Evolutionary conservation across 441 rosid genomes (phyloP), one percentile per base, ranked within the genome.

Genomic region (Populus trichocarpa): DNA sequence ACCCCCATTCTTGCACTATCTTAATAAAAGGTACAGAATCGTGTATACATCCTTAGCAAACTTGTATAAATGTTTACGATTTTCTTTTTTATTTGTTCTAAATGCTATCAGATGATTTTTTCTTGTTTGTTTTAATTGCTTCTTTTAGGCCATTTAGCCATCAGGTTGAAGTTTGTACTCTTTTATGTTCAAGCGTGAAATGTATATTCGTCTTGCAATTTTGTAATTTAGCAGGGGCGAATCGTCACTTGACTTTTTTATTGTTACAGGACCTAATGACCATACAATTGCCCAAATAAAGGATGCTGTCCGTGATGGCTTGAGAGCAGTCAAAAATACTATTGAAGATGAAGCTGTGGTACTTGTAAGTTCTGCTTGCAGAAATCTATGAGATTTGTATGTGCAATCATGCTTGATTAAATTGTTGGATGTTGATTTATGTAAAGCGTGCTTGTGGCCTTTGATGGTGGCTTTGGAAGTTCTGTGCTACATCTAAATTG

Each of bases 271-370:
- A 75, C 99, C 98, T 67, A 96, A 93, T 76, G 99, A 94, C 82
- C 98, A 96, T 79, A 94, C 98, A 67, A 94, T 94, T 87, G 97
- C 98, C 63, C 97, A 96, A 91, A 96, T 95, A 70, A 95, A 95
- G 87, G 99, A 95, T 80, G 97, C 97, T 78, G 93, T 92, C 42
- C 97, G 98, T 40, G 98, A 96, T 88, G 98, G 99, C 59, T 82
- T 96, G 73, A 88, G 98, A 83, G 89, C 98, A 64, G 98, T 96
- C 6, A 96, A 96, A 86, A 96, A 96, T 81, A 92, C 98, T 18
- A 78, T 94, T 70, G 99, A 96, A 87, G 98, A 96, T 85, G 97
- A 96, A 85, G 91, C 94, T 25, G 89, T 93, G 61, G 89, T 96
- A 63, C 86, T 96, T 81, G 99, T 94, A 84, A 87, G 93, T 86